Conservation (phyloP, 2,329 filamentous ascomycete species). For the Coniochaeta prunicola region DNA sequence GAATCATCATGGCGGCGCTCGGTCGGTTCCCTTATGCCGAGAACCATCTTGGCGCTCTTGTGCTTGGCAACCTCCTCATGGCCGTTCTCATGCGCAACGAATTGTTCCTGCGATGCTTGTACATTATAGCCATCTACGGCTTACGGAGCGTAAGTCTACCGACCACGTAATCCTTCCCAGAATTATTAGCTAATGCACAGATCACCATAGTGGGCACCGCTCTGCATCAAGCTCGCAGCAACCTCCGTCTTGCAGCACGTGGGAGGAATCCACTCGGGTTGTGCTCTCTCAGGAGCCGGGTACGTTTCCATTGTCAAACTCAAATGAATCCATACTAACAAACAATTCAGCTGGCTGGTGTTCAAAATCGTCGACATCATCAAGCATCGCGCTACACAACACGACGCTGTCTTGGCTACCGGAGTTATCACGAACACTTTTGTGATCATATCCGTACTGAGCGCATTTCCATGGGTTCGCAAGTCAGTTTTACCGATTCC, state of each 20-base stretch:
- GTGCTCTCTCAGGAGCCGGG: conserved; percentile 29
- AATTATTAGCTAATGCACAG: background rate
- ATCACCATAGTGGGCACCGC: conserved; percentile 27
- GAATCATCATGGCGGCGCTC: conserved; percentile 24
- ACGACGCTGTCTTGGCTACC: conserved; percentile 25
- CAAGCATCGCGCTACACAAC: conserved; percentile 21
- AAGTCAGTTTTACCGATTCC: conserved; percentile 24
- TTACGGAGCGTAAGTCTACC: conserved; percentile 23
- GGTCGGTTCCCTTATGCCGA: conserved; percentile 27
- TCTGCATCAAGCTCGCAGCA: conserved; percentile 24
- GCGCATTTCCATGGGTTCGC: conserved; percentile 32
- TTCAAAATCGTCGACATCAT: conserved; percentile 31
- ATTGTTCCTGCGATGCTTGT: conserved; percentile 27
- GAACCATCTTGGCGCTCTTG: conserved; percentile 28
- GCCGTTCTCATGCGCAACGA: conserved; percentile 32
- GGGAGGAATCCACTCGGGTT: conserved; percentile 33
- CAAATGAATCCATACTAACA: conserved; percentile 5
- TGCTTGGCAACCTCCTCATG: conserved; percentile 29
- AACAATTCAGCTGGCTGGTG: conserved; percentile 24
- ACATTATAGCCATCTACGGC: conserved; percentile 28
- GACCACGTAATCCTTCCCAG: background rate
- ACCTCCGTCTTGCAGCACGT: conserved; percentile 31
- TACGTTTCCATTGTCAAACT: conserved; percentile 11
- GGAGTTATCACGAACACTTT: conserved; percentile 29
- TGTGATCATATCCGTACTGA: conserved; percentile 28